Percentiles rank a stretch among this genome's conserved stretches.
These are phyloP conservation scores for Boeremia exigua DNA, from an alignment of 2,329 filamentous ascomycete species.

Conservation along the genomic window DNA sequence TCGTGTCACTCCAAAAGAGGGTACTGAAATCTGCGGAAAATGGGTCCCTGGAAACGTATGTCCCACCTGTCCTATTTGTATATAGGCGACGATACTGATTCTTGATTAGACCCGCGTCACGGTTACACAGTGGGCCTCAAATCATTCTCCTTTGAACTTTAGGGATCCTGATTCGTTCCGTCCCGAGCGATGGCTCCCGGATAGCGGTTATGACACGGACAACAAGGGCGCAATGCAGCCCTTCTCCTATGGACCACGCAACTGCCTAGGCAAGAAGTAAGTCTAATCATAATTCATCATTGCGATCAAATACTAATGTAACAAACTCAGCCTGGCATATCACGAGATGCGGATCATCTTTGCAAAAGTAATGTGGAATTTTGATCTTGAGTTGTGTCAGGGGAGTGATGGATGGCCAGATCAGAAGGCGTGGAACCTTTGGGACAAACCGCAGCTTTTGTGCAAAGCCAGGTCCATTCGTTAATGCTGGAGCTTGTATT, in stretches of 20 bases:
- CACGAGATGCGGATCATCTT: neutral
- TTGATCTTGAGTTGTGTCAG: neutral
- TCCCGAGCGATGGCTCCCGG: slow-evolving; percentile 51
- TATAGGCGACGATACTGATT: neutral
- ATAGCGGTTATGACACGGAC: slow-evolving; percentile 16
- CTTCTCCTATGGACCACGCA: slow-evolving; percentile 39
- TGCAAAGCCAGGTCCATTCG: neutral
- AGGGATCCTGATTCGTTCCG: slow-evolving; percentile 43
- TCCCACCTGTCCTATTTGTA: neutral
- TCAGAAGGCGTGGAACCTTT: neutral
- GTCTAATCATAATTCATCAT: slow-evolving; percentile 5
- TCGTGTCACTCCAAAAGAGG: neutral
- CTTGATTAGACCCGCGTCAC: neutral
- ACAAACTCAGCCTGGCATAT: neutral
- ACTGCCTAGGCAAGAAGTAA: slow-evolving; percentile 48
- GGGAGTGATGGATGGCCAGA: neutral
- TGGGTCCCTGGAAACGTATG: neutral
- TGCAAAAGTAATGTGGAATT: neutral
- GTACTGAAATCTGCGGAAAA: neutral
- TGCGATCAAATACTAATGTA: neutral
- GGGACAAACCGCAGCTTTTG: neutral
- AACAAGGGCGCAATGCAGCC: neutral
- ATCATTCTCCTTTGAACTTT: slow-evolving; percentile 39
- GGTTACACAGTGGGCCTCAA: neutral
- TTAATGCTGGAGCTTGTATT: neutral